Evolutionary conservation across 805 yeast genomes (phyloP).

Genomic region (Candida odintsovae): DNA sequence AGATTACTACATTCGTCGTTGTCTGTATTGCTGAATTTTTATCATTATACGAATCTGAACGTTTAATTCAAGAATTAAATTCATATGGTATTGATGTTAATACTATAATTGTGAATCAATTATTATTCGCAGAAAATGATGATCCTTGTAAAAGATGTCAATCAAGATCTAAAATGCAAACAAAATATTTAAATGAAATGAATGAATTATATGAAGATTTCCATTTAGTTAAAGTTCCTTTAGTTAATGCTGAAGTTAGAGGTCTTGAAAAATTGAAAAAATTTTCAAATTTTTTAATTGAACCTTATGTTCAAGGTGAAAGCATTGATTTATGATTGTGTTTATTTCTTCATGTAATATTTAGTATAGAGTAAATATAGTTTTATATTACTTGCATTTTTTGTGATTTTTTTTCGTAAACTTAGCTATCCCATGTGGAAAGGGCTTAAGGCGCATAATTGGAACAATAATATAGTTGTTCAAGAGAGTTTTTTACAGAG

Average conservation of each 20-base stretch:
- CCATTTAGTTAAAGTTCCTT: slow-evolving; percentile 93
- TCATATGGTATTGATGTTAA: slow-evolving; percentile 95
- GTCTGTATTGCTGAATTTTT: slow-evolving; percentile 97
- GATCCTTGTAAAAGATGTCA: slow-evolving; percentile 86
- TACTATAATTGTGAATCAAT: slow-evolving; percentile 92
- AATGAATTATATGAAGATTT: slow-evolving; percentile 95
- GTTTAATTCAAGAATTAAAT: slow-evolving; percentile 94
- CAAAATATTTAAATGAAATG: slow-evolving; percentile 91
- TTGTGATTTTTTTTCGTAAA: too few relatives aligned
- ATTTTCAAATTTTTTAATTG: slow-evolving; percentile 75
- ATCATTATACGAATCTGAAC: slow-evolving; percentile 93
- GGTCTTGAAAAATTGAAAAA: slow-evolving; percentile 81
- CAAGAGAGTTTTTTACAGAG: too few relatives aligned
- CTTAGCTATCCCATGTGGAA: too few relatives aligned
- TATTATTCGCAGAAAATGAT: slow-evolving; percentile 71
- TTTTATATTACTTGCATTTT: too few relatives aligned
- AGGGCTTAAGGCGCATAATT: too few relatives aligned
- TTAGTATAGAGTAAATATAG: too few relatives aligned
- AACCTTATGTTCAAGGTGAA: slow-evolving; percentile 64
- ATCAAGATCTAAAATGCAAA: slow-evolving; percentile 93
- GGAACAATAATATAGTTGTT: too few relatives aligned
- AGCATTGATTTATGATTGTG: slow-evolving; percentile 16
- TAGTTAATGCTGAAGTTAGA: slow-evolving; percentile 91
- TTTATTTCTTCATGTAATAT: too few relatives aligned
- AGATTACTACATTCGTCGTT: slow-evolving; percentile 90